Base-by-base conservation (phyloP, 768 basidiomycete genomes). In the Termitomyces sp. region DNA sequence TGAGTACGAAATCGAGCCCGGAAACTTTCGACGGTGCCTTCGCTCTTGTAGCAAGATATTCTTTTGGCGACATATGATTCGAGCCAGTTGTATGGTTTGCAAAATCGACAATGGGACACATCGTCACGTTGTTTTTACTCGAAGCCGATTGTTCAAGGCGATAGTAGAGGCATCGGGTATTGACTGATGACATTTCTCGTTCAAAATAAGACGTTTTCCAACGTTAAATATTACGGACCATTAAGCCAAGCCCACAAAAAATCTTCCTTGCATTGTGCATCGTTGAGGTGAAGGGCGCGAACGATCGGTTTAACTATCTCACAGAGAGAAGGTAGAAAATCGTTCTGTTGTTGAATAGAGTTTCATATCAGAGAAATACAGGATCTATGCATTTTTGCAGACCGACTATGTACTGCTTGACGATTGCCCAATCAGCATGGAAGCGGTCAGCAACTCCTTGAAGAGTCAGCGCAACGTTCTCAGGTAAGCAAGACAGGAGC, bases 191-290 rank as follows among this genome's bases (percentile, higher is more conserved):
- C 36, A 53, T 26, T 39, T 10, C 22, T 34, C 32, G 5, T 24
- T 57, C 13, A 22, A 27, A 24, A 29, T 7, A 61, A 44, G 62
- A 56, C 20, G 29, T n/a, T 27, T 8, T 9, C 36, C 42, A 5
- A 26, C 46, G 41, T 47, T 53, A 50, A 26, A 54, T 39, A 57
- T 54, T 31, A 67, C 77, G 58, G 62, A 90, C 94, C 92, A 66
- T 87, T 95, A 10, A 98, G 78, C 94, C 95, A 98, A 1, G 83
- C 93, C 93, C 95, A 97, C 3, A 92, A 68, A 62, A 84, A 91
- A 63, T 86, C 79, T 36, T 66, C 69, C 46, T 74, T 64, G n/a
- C 64, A 54, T 37, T 29, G 31, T 20, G 53, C 18, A 48, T 41
- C 10, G 16, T 60, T 29, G 58, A 59, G 46, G 69, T 63, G 24